A percentile compares a stretch with the other conserved stretches of the same genome.
Evolutionary conservation across 257 asterid species (phyloP).

Genomic region (Buddleja alternifolia): DNA sequence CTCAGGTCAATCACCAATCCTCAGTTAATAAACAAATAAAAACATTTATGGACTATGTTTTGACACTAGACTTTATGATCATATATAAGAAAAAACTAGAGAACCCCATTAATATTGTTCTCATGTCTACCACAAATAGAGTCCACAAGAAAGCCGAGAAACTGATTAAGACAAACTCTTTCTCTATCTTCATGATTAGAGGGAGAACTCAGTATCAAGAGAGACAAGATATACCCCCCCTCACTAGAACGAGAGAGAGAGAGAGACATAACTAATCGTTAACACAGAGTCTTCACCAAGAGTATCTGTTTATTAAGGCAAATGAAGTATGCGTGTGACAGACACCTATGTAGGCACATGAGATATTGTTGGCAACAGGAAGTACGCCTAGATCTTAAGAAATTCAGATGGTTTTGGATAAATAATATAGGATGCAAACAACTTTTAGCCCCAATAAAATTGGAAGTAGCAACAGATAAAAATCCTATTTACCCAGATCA

Average conservation of each 20-base stretch:
- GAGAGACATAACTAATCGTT: slow-evolving; percentile 1
- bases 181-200: too few relatives aligned
- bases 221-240: background rate
- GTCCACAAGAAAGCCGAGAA: too few relatives aligned
- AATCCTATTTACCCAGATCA: background rate
- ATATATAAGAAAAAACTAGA: too few relatives aligned
- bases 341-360: background rate
- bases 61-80: too few relatives aligned
- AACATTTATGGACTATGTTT: too few relatives aligned
- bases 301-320: slow-evolving; percentile 22
- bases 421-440: too few relatives aligned
- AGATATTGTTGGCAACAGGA: background rate
- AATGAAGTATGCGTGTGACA: background rate
- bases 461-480: background rate
- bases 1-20: too few relatives aligned
- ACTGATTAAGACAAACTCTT: too few relatives aligned
- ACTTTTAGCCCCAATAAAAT: too few relatives aligned
- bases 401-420: slow-evolving; percentile 3
- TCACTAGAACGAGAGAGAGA: background rate
- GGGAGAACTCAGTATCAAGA: background rate
- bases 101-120: too few relatives aligned
- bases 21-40: too few relatives aligned
- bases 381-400: background rate
- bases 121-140: too few relatives aligned
- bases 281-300: background rate